Evolutionary conservation across 2,329 filamentous ascomycete species (phyloP).

Genomic region (Aaosphaeria pasadenensis): DNA sequence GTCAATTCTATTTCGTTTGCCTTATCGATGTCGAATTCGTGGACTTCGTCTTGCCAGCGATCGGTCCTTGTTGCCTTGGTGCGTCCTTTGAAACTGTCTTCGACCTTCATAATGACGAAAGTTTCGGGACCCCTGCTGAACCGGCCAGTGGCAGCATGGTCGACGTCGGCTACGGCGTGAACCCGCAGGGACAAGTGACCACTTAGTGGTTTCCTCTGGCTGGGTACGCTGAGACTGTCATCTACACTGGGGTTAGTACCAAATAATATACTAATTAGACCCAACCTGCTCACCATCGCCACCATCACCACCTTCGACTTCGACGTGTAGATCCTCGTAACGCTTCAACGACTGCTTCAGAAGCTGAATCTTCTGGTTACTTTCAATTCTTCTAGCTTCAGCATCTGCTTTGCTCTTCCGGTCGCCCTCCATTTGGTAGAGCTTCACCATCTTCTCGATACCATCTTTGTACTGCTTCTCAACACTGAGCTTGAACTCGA

Average conservation of each 20-base stretch:
- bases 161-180: constrained; percentile 87
- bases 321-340: constrained; percentile 96
- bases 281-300: constrained; percentile 66
- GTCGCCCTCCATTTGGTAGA: constrained; percentile 97
- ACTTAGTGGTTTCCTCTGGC: constrained; percentile 91
- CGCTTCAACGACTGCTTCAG: constrained; percentile 93
- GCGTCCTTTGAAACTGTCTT: constrained; percentile 85
- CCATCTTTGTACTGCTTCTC: constrained; percentile 99
- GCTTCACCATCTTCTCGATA: constrained; percentile 97
- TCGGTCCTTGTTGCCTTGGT: constrained; percentile 84
- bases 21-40: constrained; percentile 93
- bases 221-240: constrained; percentile 93
- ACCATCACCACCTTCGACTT: constrained; percentile 74
- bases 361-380: constrained; percentile 95
- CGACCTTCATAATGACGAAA: constrained; percentile 93
- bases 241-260: constrained; percentile 55
- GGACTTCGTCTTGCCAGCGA: constrained; percentile 86
- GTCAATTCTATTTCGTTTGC: constrained; percentile 98
- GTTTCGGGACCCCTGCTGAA: constrained; percentile 93
- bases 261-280: background rate
- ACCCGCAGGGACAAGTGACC: constrained; percentile 86
- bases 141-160: constrained; percentile 77
- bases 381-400: constrained; percentile 84
- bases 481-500: constrained; percentile 98
- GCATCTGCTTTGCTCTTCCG: constrained; percentile 93